These are phyloP conservation scores for Acrocalymma vagum DNA, from an alignment of 2,329 filamentous ascomycete species.

Conservation along the genomic window DNA sequence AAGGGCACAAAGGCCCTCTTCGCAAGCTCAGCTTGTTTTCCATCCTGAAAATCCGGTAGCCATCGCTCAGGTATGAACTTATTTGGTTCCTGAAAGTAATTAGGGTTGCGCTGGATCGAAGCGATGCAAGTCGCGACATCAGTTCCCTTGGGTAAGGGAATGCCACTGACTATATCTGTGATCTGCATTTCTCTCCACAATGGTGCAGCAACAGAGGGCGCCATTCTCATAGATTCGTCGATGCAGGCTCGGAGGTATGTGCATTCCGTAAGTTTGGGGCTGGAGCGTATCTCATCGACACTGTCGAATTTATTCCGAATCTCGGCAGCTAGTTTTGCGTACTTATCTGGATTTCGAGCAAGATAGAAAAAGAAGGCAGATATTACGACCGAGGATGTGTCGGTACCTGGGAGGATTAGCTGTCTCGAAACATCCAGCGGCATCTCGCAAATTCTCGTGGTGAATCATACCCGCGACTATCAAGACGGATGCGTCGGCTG, in stretches of 20 bases:
- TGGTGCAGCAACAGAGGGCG: constrained; percentile 22
- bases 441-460: no score
- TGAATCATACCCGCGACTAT: constrained; percentile 9
- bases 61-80: constrained; percentile 10
- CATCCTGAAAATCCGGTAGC: constrained; percentile 1
- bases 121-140: neutral
- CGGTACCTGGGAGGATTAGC: constrained; percentile 26
- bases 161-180: neutral
- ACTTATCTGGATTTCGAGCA: constrained; percentile 34
- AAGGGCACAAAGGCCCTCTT: constrained; percentile 2
- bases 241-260: constrained; percentile 32
- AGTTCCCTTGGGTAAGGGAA: constrained; percentile 8
- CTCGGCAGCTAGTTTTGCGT: constrained; percentile 21
- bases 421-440: no score
- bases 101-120: constrained; percentile 1
- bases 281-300: constrained; percentile 21
- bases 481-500: constrained; percentile 3
- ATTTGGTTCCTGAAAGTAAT: constrained; percentile 8
- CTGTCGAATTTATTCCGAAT: constrained; percentile 18
- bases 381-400: constrained; percentile 42
- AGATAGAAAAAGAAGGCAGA: constrained; percentile 47
- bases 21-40: neutral
- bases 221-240: constrained; percentile 33
- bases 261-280: constrained; percentile 17
- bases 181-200: constrained; percentile 20